A percentile compares a stretch with the other conserved stretches of the same genome.
phyloP scores from a whole-genome alignment of 768 basidiomycete genomes.

The Tylopilus rubrobrunneus region DNA sequence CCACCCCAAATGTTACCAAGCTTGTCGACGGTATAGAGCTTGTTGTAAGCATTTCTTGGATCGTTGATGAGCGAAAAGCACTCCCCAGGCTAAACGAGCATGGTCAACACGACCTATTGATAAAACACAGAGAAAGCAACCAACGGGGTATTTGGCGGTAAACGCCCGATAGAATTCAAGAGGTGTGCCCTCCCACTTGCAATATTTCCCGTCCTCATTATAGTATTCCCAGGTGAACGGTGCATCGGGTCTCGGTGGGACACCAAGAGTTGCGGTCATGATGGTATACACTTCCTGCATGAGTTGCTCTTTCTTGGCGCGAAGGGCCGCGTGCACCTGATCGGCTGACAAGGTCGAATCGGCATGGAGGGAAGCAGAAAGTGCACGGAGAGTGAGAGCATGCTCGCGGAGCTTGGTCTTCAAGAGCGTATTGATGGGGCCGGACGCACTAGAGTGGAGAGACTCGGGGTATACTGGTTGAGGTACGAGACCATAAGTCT shows the following conservation, averaged over 20 bases:
- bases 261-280: constrained; percentile 82
- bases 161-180: constrained; percentile 73
- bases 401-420: constrained; percentile 92
- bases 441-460: constrained; percentile 70
- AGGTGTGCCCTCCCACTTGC: constrained; percentile 77
- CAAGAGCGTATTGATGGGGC: constrained; percentile 71
- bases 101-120: neutral
- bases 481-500: constrained; percentile 86
- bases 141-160: constrained; percentile 51
- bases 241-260: constrained; percentile 70
- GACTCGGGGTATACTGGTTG: constrained; percentile 82
- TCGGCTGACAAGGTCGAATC: constrained; percentile 42
- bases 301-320: constrained; percentile 81
- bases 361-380: constrained; percentile 51
- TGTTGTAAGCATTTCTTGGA: constrained; percentile 79
- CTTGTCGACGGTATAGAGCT: constrained; percentile 87
- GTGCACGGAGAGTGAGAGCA: constrained; percentile 71
- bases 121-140: constrained; percentile 19
- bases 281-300: constrained; percentile 82
- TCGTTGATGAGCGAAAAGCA: constrained; percentile 95
- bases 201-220: constrained; percentile 70
- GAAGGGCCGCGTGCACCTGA: constrained; percentile 50
- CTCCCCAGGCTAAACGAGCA: constrained; percentile 49
- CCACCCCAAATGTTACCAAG: constrained; percentile 93
- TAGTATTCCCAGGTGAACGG: constrained; percentile 88